Evolutionary conservation across 148 eudicot genomes (phyloP), one percentile per base, ranked within the genome.

Genomic region (Talinum fruticosum): DNA sequence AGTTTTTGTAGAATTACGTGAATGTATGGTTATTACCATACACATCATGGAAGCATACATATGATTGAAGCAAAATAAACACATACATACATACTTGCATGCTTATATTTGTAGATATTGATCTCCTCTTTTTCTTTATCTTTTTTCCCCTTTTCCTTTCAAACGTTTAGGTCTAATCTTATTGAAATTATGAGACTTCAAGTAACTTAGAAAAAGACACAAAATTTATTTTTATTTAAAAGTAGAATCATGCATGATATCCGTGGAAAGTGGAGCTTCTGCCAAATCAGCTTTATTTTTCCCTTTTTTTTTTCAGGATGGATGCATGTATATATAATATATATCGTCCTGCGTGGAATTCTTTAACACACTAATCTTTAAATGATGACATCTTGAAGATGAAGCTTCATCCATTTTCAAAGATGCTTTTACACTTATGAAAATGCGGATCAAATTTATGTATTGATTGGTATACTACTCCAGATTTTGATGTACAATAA

Each of bases 341-440:
- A 2, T 10, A 8, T 8, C 26, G 7, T n/a, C 32, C 32, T 36
- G 16, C 2, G 36, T 75, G 26, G 41, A 26, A 33, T 37, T 30
- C 4, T n/a, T 72, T 41, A 38, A 26, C 30, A 36, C 62, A 35
- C 18, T 57, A 37, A n/a, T 24, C 26, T 35, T 77, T 23, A 70
- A 24, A 12, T 29, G 3, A 26, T 26, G 30, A 72, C 47, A 72
- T 72, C 23, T 72, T 72, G 36, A 72, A 72, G 2, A 16, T 72
- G 61, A 72, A 72, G 74, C 34, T 71, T 44, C 35, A 71, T 14
- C 19, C 74, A 12, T 61, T 45, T 29, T 72, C 6, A 72, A 72
- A 72, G 59, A 45, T 45, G 61, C 57, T 51, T 51, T 51, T 51
- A 19, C 57, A 51, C 57, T 51, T 10, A 51, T 51, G 23, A 51